Base-by-base conservation (phyloP, 495 filamentous ascomycete species). In the Hypoxylon lenormandii region DNA sequence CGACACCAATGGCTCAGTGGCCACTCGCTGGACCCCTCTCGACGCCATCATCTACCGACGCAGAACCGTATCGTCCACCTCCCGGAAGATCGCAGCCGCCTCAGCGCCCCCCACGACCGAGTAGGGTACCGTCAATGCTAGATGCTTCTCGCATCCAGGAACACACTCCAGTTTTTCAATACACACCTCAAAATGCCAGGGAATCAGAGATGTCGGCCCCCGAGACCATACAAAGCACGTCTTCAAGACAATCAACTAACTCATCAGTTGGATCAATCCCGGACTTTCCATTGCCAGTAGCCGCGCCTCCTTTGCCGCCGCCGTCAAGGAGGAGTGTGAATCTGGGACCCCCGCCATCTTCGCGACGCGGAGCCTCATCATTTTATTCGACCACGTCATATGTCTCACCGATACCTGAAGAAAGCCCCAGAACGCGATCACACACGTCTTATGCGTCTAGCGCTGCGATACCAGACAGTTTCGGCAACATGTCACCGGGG, bases 331-430 rank as follows among this genome's bases (percentile, higher is more conserved):
- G 85, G 52, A 87, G 82, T 64, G 85, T 84, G 36, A 86, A 80
- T 64, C 80, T 88, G 36, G 87, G 86, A 21, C 88, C 89, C 33
- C 88, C 88, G 7, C 90, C 90, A 16, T 88, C 87, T 38, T 82
- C 90, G 12, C 82, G 91, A 69, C 82, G 90, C 66, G 91, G 90
- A 0, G 88, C 82, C 23, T 87, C 88, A 1, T 87, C 90, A n/a
- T 90, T 89, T 33, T 92, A 92, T 66, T 93, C 91, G 19, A 85
- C 84, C 57, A 72, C 78, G n/a, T 92, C 91, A 1, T 92, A 84
- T 58, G 92, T 97, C 4, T 92, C 94, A 6, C 94, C 94, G 1
- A 97, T 97, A 57, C 91, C 88, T 0, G 94, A 97, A 77, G 93
- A 97, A 73, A 83, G 86, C 51, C 83, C 86, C 1, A 82, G 87